A percentile compares a stretch with the other conserved stretches of the same genome.
These are phyloP conservation scores for Phytophthora podocarpi DNA, from an alignment of 352 stramenopile genomes.

Conservation along the genomic window DNA sequence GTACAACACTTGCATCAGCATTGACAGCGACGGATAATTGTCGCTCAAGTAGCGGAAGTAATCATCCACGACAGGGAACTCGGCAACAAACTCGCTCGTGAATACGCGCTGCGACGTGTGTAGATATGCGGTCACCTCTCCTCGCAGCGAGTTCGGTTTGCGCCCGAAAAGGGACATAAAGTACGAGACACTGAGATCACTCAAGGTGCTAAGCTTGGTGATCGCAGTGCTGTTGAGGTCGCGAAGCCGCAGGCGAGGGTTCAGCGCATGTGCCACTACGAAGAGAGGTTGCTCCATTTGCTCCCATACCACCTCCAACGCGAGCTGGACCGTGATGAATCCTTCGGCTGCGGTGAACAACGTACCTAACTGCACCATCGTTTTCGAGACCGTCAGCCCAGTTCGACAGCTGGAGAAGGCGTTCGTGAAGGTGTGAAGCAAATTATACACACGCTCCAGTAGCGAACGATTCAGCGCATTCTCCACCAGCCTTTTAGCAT, in stretches of 20 bases:
- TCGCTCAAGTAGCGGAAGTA: slow-evolving; percentile 75
- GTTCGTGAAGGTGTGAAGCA: slow-evolving; percentile 47
- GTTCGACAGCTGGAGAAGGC: slow-evolving; percentile 31
- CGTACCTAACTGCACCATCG: slow-evolving; percentile 46
- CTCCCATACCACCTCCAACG: slow-evolving; percentile 62
- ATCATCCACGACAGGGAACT: slow-evolving; percentile 66
- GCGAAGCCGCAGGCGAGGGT: slow-evolving; percentile 55
- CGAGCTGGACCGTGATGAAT: slow-evolving; percentile 48
- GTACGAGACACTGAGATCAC: slow-evolving; percentile 63
- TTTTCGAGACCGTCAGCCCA: slow-evolving; percentile 42
- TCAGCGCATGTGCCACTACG: slow-evolving; percentile 61
- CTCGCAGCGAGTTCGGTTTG: slow-evolving; percentile 54
- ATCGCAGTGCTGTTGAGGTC: slow-evolving; percentile 45
- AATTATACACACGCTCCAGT: slow-evolving; percentile 45
- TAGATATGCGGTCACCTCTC: slow-evolving; percentile 73
- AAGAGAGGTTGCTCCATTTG: slow-evolving; percentile 72
- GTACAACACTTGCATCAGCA: slow-evolving; percentile 68
- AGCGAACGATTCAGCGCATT: slow-evolving; percentile 40
- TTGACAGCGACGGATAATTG: slow-evolving; percentile 60
- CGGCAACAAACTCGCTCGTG: slow-evolving; percentile 45
- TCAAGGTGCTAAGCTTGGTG: slow-evolving; percentile 66
- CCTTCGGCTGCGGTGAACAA: slow-evolving; percentile 53
- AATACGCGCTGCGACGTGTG: slow-evolving; percentile 63
- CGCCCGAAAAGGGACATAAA: slow-evolving; percentile 51
- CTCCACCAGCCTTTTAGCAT: slow-evolving; percentile 36